phyloP scores from a whole-genome alignment of 352 stramenopile species.

The Pythium periplocum region DNA sequence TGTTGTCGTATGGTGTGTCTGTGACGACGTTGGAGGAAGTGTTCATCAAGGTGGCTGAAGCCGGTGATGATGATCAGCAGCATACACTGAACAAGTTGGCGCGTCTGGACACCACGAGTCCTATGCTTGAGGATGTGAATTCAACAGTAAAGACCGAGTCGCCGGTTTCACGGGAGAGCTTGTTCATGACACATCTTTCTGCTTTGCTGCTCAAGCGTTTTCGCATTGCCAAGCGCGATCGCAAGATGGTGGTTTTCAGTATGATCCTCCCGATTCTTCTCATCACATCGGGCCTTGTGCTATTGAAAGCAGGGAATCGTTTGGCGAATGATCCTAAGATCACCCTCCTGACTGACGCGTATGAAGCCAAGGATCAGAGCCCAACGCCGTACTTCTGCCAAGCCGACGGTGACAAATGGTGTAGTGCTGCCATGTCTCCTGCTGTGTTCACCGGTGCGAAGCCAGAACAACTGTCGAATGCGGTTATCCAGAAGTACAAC shows the following conservation, averaged over 20 bases:
- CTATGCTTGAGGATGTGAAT: slow-evolving; percentile 17
- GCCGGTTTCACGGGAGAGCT: slow-evolving; percentile 22
- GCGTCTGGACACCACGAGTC: slow-evolving; percentile 1
- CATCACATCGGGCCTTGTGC: slow-evolving; percentile 57
- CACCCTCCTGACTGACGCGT: slow-evolving; percentile 14
- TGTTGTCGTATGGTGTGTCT: slow-evolving; percentile 75
- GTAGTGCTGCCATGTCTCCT: too few species aligned
- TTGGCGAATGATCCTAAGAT: slow-evolving; percentile 27
- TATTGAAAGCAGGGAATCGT: slow-evolving; percentile 30
- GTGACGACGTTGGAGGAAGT: slow-evolving; percentile 91
- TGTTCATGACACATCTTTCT: slow-evolving; percentile 75
- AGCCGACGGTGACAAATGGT: too few species aligned
- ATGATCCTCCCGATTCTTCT: slow-evolving; percentile 63
- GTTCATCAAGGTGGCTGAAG: slow-evolving; percentile 87
- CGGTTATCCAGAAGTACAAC: too few species aligned
- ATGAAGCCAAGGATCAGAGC: too few species aligned
- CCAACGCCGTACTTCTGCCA: too few species aligned
- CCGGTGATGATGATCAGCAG: slow-evolving; percentile 38
- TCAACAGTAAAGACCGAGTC: slow-evolving; percentile 5
- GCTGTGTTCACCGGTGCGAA: too few species aligned
- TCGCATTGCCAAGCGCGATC: slow-evolving; percentile 84
- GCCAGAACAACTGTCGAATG: too few species aligned
- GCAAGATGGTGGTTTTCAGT: slow-evolving; percentile 72
- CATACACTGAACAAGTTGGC: slow-evolving; percentile 43
- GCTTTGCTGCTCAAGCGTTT: slow-evolving; percentile 85